These are phyloP conservation scores for Asterionellopsis glacialis DNA, from an alignment of 108 stramenopile genomes.

Conservation along the genomic window DNA sequence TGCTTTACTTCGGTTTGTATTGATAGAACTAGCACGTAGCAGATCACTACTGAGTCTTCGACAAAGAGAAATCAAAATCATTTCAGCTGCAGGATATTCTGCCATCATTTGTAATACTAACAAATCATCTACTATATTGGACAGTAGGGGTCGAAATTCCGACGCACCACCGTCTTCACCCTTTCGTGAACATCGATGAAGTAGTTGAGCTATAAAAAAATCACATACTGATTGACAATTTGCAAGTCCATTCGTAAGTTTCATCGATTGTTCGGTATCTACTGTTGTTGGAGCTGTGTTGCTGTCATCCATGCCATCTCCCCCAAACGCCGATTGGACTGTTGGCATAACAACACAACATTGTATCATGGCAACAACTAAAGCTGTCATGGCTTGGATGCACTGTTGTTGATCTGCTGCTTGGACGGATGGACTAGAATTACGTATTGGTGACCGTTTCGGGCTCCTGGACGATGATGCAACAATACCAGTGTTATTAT, in stretches of 20 bases:
- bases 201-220: constrained; percentile 50
- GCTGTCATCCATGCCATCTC: not conserved
- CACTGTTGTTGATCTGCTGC: constrained; percentile 23
- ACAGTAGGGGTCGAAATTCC: constrained; percentile 84
- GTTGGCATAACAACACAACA: constrained; percentile 57
- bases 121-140: constrained; percentile 86
- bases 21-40: constrained; percentile 40
- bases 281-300: constrained; percentile 5
- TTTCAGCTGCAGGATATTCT: constrained; percentile 88
- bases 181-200: constrained; percentile 67
- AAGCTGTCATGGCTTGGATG: constrained; percentile 82
- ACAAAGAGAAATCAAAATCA: constrained; percentile 68
- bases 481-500: not conserved
- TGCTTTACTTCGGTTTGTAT: constrained; percentile 6
- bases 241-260: constrained; percentile 43
- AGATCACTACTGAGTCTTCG: constrained; percentile 53
- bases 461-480: too few species aligned
- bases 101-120: constrained; percentile 68
- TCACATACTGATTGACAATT: constrained; percentile 55
- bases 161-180: constrained; percentile 86
- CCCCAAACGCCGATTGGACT: constrained; percentile 2
- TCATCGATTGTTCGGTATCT: constrained; percentile 15
- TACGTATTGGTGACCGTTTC: too few species aligned
- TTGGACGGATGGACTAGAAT: not conserved
- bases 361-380: constrained; percentile 78